Evolutionary conservation across 495 filamentous ascomycete genomes (phyloP).

Genomic region (Opeltia flavorubescens): DNA sequence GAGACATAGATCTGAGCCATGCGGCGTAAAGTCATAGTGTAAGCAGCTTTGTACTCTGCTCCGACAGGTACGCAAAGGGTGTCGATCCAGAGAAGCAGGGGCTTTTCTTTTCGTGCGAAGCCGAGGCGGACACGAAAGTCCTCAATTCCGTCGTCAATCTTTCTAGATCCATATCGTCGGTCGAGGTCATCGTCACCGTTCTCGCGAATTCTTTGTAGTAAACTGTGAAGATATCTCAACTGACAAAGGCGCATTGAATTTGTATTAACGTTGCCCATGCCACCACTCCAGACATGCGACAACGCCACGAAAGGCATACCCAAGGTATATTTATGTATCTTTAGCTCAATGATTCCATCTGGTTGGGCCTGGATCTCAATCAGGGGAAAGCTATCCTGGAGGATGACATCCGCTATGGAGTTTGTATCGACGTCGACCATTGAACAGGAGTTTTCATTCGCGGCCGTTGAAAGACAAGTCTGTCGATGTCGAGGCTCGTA

Average conservation of each 20-base stretch:
- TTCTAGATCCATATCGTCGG: background rate
- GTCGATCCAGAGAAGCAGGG: conserved; percentile 15
- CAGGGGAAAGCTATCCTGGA: background rate
- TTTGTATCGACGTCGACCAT: background rate
- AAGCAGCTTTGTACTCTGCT: background rate
- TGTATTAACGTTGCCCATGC: conserved; percentile 10
- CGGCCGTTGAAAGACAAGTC: no score
- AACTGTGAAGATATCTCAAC: background rate
- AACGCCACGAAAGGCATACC: conserved; percentile 8
- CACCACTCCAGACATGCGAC: conserved; percentile 17
- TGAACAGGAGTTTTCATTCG: background rate
- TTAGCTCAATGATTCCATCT: background rate
- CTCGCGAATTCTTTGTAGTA: background rate
- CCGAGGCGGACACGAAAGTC: background rate
- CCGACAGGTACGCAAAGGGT: conserved; percentile 14
- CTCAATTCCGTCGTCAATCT: background rate
- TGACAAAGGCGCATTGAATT: conserved; percentile 14
- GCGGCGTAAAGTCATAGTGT: conserved; percentile 2
- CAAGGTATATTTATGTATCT: background rate
- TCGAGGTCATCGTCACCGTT: conserved; percentile 1
- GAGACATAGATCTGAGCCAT: conserved; percentile 14
- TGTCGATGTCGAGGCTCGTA: background rate
- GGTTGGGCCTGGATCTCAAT: background rate
- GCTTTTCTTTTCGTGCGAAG: background rate
- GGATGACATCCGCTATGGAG: background rate